Conservation (phyloP, 1,139 yeast genomes). For the Yamadazyma trypodendri region DNA sequence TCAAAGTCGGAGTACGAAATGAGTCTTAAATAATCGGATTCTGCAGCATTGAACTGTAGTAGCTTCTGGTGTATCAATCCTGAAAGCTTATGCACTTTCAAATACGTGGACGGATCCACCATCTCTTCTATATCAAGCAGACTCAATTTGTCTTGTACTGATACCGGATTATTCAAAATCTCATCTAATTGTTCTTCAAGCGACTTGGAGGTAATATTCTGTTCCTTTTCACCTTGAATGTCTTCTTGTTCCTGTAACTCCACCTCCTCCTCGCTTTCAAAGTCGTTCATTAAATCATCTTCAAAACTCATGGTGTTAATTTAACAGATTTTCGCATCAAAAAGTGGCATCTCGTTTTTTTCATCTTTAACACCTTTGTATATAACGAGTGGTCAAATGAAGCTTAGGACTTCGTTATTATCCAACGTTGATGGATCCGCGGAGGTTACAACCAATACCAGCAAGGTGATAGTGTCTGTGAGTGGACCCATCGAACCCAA, state of each 20-base stretch:
- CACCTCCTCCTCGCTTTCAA: slow-evolving; percentile 22
- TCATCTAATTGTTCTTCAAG: slow-evolving; percentile 9
- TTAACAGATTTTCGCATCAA: slow-evolving; percentile 2
- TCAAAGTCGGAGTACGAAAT: slow-evolving; percentile 34
- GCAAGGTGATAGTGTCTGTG: slow-evolving; percentile 71
- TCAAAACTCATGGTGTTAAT: slow-evolving; percentile 25
- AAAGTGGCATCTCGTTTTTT: slow-evolving; percentile 3
- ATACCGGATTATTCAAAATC: slow-evolving; percentile 10
- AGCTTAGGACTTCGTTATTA: slow-evolving; percentile 34
- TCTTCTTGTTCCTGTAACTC: slow-evolving; percentile 1
- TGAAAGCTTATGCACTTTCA: slow-evolving; percentile 26
- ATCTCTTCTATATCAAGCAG: slow-evolving; percentile 19
- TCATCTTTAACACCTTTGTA: not conserved
- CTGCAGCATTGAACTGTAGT: slow-evolving; percentile 21
- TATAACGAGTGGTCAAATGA: slow-evolving; percentile 8
- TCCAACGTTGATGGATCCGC: slow-evolving; percentile 81
- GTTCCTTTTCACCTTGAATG: not conserved
- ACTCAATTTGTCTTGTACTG: slow-evolving; percentile 11
- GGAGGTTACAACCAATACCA: slow-evolving; percentile 45
- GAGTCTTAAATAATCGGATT: slow-evolving; percentile 36
- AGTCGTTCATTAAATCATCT: slow-evolving; percentile 35
- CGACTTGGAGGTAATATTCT: not conserved
- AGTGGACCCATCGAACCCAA: slow-evolving; percentile 92
- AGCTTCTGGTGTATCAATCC: slow-evolving; percentile 26
- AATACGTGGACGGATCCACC: slow-evolving; percentile 19